phyloP scores from a whole-genome alignment of 129 eudicot genomes.

The Tanacetum coccineum region DNA sequence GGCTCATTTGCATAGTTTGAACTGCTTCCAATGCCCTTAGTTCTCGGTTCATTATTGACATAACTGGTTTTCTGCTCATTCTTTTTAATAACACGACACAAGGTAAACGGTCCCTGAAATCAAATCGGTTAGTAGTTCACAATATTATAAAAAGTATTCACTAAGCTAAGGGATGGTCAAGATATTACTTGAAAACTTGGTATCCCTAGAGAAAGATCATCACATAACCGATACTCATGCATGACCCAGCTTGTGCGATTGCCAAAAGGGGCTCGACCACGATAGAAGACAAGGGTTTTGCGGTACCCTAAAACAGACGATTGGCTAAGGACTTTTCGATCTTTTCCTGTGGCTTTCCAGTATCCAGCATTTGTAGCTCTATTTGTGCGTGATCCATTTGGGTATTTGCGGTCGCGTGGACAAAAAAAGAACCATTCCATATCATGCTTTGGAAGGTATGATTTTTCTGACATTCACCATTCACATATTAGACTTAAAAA shows the following conservation, averaged over 20 bases:
- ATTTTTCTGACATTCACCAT: constrained; percentile 45
- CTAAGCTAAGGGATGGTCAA: too few relatives aligned
- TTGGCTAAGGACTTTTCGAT: constrained; percentile 54
- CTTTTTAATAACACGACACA: constrained; percentile 74
- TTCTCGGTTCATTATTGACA: constrained; percentile 30
- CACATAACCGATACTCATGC: constrained; percentile 84
- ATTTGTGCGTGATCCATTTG: constrained; percentile 85
- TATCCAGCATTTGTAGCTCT: constrained; percentile 76
- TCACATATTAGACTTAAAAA: neutral
- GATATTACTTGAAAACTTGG: constrained; percentile 46
- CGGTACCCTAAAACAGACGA: constrained; percentile 61
- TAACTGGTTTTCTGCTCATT: constrained; percentile 45
- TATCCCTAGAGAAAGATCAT: constrained; percentile 43
- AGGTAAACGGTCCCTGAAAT: constrained; percentile 61
- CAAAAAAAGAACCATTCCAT: constrained; percentile 91
- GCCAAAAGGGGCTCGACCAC: constrained; percentile 80
- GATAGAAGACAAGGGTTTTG: constrained; percentile 77
- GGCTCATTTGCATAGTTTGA: constrained; percentile 39
- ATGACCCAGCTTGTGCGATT: constrained; percentile 82
- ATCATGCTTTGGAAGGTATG: constrained; percentile 70
- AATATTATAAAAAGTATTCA: neutral
- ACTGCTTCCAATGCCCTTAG: constrained; percentile 40
- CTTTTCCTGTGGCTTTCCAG: constrained; percentile 94
- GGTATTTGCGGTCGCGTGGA: constrained; percentile 77
- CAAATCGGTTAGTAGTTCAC: neutral